Conservation (phyloP, 345 rosid genomes). For the Citrus mangshanensis region DNA sequence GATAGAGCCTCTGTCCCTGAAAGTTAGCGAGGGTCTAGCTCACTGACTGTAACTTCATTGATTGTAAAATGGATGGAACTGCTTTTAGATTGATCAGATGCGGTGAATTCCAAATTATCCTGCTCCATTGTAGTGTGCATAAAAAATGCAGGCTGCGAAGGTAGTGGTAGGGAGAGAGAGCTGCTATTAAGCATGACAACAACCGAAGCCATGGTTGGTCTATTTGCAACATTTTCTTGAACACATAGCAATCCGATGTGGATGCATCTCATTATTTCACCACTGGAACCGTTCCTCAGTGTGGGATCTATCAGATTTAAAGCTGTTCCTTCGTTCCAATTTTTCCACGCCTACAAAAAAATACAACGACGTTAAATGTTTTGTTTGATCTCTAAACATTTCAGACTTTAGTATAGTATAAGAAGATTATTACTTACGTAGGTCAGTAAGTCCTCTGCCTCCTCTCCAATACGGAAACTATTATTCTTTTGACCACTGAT, state of each 20-base stretch:
- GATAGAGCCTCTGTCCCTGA: neutral
- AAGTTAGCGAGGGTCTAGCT: slow-evolving; percentile 10
- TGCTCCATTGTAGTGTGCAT: slow-evolving; percentile 12
- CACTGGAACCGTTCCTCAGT: slow-evolving; percentile 21
- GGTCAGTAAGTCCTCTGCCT: slow-evolving; percentile 14
- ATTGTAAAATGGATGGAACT: neutral
- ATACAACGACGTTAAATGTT: too few species aligned
- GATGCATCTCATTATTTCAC: slow-evolving; percentile 44
- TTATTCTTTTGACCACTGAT: slow-evolving; percentile 25
- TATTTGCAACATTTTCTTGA: slow-evolving; percentile 39
- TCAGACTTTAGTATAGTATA: too few species aligned
- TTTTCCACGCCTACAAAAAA: slow-evolving; percentile 48
- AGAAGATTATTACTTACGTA: slow-evolving; percentile 9
- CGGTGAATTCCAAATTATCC: neutral
- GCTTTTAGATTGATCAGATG: neutral
- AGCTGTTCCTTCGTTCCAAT: slow-evolving; percentile 40
- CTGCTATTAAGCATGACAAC: slow-evolving; percentile 43
- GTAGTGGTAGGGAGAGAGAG: slow-evolving; percentile 37
- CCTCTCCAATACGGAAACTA: neutral
- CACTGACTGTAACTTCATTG: slow-evolving; percentile 24
- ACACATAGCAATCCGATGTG: slow-evolving; percentile 55
- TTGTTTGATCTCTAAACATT: too few species aligned
- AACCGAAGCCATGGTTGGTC: slow-evolving; percentile 50
- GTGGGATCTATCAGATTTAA: slow-evolving; percentile 34
- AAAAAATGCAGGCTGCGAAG: slow-evolving; percentile 40